Conservation (phyloP, 2,329 filamentous ascomycete genomes). For the Keithomyces neogunnii region DNA sequence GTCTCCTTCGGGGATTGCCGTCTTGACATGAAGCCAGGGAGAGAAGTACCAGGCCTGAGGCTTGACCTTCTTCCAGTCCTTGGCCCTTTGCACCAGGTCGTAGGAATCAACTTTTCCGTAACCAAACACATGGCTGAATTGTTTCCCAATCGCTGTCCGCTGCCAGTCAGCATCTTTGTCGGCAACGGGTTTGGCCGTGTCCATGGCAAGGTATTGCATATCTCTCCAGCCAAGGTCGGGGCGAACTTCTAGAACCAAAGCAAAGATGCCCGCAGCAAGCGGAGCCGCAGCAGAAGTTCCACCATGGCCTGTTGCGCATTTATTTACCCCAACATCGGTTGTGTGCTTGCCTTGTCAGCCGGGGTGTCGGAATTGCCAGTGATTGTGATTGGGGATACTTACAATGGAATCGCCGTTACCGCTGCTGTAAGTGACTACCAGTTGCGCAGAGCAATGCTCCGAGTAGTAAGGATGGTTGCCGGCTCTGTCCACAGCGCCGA, state of each 20-base stretch:
- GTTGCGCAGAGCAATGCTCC: conserved; percentile 87
- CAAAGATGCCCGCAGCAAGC: conserved; percentile 84
- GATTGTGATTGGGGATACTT: conserved; percentile 20
- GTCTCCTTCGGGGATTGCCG: conserved; percentile 76
- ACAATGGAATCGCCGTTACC: conserved; percentile 78
- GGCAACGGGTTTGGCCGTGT: conserved; percentile 76
- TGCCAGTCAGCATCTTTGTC: conserved; percentile 67
- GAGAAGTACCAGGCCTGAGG: conserved; percentile 93
- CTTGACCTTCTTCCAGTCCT: conserved; percentile 80
- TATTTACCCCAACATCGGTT: conserved; percentile 80
- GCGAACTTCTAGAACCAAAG: conserved; percentile 74
- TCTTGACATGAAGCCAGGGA: conserved; percentile 86
- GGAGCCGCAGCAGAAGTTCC: conserved; percentile 94
- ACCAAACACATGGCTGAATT: conserved; percentile 90
- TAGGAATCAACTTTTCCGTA: conserved; percentile 94
- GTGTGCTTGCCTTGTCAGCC: conserved; percentile 53
- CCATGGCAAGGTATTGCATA: conserved; percentile 80
- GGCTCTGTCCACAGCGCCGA: conserved; percentile 82
- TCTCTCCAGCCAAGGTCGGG: conserved; percentile 91
- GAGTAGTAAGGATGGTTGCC: conserved; percentile 93
- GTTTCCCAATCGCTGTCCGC: conserved; percentile 68
- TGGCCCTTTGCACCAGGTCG: conserved; percentile 74
- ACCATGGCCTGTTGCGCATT: conserved; percentile 75
- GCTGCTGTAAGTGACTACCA: conserved; percentile 95
- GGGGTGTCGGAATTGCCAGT: background rate